Base-by-base conservation (phyloP, 108 stramenopile genomes). In the Skeletonema marinoi region DNA sequence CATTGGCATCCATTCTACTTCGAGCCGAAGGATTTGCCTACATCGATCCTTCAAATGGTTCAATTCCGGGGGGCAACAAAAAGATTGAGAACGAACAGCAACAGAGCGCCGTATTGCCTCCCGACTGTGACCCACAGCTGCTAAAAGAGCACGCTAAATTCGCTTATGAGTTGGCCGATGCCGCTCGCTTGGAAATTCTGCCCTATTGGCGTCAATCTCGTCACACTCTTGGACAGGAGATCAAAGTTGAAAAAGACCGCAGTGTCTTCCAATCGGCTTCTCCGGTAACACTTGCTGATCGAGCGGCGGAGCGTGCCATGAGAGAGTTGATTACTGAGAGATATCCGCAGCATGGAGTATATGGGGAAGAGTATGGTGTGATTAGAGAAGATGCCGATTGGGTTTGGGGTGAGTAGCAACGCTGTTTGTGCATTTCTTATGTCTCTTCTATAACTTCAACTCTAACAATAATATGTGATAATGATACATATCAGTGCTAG, bases 181-280 rank as follows among this genome's bases (percentile, higher is more conserved):
- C 71, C 66, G 85, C 85, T 12, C 66, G 85, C 19, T 33, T 67
- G 21, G 80, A 73, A 31, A 85, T 85, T 31, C 38, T 67, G 17
- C 81, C 81, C 6, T 82, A 82, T 62, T 85, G 85, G 85, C 68
- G 85, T n/a, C 70, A 46, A 46, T 61, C 54, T 29, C 68, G 76
- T 13, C 63, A 68, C 11, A 68, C 42, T n/a, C 66, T 82, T 58
- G 72, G 77, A 9, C 75, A 82, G 29, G 65, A 81, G 58, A 73
- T 44, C 50, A 85, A 85, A 48, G 31, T 67, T 0, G 85, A 82
- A 41, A 16, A 56, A 21, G 80, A 61, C 16, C 76, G 80, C 6
- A 71, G 72, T 6, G 62, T 78, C 16, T 77, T 70, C 60, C 76
- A 77, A 64, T 77, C 76, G 68, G 68, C 68, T n/a, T 78, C 78